Evolutionary conservation across 2,329 filamentous ascomycete species (phyloP), one percentile per base, ranked within the genome.

Genomic region (Dothiorella sarmentorum): DNA sequence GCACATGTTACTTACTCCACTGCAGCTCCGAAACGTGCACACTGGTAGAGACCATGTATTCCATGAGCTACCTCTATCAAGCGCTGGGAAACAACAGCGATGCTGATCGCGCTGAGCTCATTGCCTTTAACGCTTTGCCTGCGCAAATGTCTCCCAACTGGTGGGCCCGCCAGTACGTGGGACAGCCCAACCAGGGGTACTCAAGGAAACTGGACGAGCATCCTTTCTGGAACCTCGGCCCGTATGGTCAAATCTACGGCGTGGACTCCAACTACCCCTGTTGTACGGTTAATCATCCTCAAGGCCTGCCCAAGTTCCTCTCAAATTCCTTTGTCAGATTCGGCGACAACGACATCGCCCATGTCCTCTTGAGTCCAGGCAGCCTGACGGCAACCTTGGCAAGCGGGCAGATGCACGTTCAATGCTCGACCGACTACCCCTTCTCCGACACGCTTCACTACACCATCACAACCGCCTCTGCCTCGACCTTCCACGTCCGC

Each of bases 211-310:
- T 82, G 17, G 29, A 38, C 4, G 66, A 59, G 40, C 71, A 70
- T 7, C 78, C 76, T 0, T 83, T 81, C 66, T 82, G 71, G 57
- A 81, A 82, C 56, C 76, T 79, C 22, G 75, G 78, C 49, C 68
- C 66, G 4, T 66, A 67, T 26, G 76, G 76, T 2, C 74, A 79
- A 37, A 79, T 77, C 0, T 84, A 79, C 64, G 81, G 80, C 1
- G 69, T 83, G 13, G 80, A 82, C 58, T 78, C 79, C 7, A 51
- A 63, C 35, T 82, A 76, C 51, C 78, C 78, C 1, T 85, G 82
- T 68, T 85, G 82, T 63, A 82, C 81, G 1, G 82, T 85, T 60
- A 85, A 85, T 59, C 80, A 84, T 62, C 78, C 76, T 1, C 81
- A 84, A 63, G 82, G 79, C 7, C 82, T 79, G 61, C 81, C 82